Evolutionary conservation across 192 early-diverging fungal species (phyloP).

Genomic region (Glomus cerebriforme): DNA sequence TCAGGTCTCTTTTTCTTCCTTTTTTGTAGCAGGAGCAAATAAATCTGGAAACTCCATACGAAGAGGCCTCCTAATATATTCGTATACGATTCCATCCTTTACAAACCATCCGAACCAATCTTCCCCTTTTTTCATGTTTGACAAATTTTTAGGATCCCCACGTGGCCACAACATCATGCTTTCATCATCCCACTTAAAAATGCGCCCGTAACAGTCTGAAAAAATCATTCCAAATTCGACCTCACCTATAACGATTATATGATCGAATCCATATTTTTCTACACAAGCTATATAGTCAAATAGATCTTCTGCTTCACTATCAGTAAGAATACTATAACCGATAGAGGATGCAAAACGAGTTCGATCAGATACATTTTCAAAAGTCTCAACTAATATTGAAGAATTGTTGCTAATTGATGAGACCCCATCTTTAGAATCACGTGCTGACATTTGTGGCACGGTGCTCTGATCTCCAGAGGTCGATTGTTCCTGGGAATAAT

Average conservation of each 20-base stretch:
- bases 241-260: conserved; percentile 21
- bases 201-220: conserved; percentile 6
- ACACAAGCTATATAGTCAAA: background rate
- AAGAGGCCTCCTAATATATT: no score
- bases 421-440: background rate
- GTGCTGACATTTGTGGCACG: no score
- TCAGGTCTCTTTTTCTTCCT: no score
- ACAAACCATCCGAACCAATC: background rate
- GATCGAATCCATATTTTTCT: conserved; percentile 19
- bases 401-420: background rate
- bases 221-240: conserved; percentile 12
- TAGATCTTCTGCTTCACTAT: conserved; percentile 12
- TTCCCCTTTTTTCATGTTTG: background rate
- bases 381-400: conserved; percentile 13
- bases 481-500: no score
- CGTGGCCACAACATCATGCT: background rate
- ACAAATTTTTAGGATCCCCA: conserved; percentile 1
- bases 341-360: conserved; percentile 11
- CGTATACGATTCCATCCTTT: no score
- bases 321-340: conserved; percentile 1
- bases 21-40: no score
- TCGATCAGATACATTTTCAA: conserved; percentile 19
- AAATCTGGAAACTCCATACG: no score
- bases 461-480: no score
- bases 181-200: background rate